A percentile compares a stretch with the other conserved stretches of the same genome.
These are phyloP conservation scores for Psidium guajava DNA, from an alignment of 345 rosid species.

Conservation along the genomic window DNA sequence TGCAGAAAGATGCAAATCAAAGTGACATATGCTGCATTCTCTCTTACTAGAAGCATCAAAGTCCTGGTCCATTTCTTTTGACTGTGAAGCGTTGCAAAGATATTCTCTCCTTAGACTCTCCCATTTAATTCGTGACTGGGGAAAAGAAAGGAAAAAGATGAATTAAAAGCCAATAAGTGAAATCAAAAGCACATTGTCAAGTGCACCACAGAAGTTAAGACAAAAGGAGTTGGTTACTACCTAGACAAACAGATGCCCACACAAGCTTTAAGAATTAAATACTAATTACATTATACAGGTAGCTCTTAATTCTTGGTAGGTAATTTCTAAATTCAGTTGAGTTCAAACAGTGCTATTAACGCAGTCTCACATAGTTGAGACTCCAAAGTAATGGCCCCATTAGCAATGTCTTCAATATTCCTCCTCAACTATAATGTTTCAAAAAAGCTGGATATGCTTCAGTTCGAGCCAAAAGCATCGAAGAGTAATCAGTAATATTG, in stretches of 20 bases:
- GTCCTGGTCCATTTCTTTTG: conserved; percentile 30
- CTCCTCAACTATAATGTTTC: background rate
- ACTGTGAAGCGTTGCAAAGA: conserved; percentile 24
- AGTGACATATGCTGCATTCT: conserved; percentile 45
- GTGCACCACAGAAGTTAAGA: background rate
- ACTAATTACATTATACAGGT: background rate
- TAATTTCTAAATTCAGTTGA: background rate
- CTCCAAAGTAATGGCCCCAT: background rate
- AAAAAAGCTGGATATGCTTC: background rate
- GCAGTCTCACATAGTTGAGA: background rate
- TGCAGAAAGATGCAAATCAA: conserved; percentile 63
- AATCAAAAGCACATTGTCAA: background rate
- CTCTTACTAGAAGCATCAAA: conserved; percentile 33
- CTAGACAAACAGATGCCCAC: background rate
- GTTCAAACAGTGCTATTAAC: background rate
- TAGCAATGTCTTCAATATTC: background rate
- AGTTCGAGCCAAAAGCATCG: background rate
- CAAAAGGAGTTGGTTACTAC: background rate
- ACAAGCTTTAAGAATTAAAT: background rate
- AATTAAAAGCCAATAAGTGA: background rate
- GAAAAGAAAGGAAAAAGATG: background rate
- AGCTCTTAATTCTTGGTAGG: background rate
- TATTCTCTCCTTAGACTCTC: conserved; percentile 39
- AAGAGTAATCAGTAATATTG: background rate
- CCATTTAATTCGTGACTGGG: conserved; percentile 39